phyloP scores from a whole-genome alignment of 805 yeast species.

The Torulaspora maleeae region DNA sequence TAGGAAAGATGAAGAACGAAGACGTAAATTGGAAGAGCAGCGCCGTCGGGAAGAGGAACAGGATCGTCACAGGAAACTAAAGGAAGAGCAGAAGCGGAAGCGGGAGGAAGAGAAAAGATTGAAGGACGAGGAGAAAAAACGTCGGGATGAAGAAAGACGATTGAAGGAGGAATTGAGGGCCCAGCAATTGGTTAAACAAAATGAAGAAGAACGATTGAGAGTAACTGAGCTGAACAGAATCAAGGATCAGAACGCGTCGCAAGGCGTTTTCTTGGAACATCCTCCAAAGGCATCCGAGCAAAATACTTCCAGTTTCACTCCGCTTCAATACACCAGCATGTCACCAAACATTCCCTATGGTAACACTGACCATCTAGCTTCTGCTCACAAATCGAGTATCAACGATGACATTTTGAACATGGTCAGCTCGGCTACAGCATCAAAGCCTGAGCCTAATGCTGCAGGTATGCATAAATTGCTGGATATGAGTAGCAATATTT shows the following conservation, averaged over 20 bases:
- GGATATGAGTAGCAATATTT: conserved; percentile 4
- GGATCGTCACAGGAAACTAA: conserved; percentile 36
- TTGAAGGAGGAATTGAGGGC: conserved; percentile 32
- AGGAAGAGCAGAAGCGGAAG: conserved; percentile 39
- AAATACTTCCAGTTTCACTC: not conserved
- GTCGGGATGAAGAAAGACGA: conserved; percentile 27
- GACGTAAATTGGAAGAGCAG: conserved; percentile 39
- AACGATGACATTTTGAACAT: conserved; percentile 28
- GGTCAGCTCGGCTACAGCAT: conserved; percentile 29
- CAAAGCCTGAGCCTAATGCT: conserved; percentile 20
- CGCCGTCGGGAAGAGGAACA: conserved; percentile 41
- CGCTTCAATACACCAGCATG: conserved; percentile 18
- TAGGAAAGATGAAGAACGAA: conserved; percentile 39
- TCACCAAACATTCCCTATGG: conserved; percentile 21
- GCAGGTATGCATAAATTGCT: conserved; percentile 20
- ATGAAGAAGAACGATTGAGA: conserved; percentile 34
- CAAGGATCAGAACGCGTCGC: conserved; percentile 20
- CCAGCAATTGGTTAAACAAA: conserved; percentile 38
- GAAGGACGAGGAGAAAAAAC: conserved; percentile 31
- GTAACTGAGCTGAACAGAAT: conserved; percentile 9
- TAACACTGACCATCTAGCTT: not conserved
- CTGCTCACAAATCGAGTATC: conserved; percentile 8
- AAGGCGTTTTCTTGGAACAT: not conserved
- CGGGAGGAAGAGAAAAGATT: conserved; percentile 38
- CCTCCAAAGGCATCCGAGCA: not conserved